phyloP scores from a whole-genome alignment of 2,329 filamentous ascomycete species.

The Penicillium sp. region DNA sequence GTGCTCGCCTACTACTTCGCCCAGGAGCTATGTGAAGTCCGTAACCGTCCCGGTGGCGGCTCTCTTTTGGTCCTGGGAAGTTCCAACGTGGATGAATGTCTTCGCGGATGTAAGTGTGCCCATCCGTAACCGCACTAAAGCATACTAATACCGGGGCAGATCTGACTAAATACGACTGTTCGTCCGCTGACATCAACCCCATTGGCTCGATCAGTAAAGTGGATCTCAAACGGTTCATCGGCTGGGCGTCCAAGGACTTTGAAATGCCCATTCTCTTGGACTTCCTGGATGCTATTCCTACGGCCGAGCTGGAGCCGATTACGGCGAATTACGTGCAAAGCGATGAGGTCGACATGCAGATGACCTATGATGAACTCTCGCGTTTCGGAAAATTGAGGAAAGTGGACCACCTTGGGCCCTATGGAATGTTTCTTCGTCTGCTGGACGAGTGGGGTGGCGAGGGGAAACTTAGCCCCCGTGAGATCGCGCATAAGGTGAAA shows the following conservation, averaged over 20 bases:
- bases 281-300: constrained; percentile 7
- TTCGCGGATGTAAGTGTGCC: constrained; percentile 8
- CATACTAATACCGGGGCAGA: not conserved
- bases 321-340: constrained; percentile 9
- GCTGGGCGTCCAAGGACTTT: constrained; percentile 7
- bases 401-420: constrained; percentile 9
- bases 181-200: constrained; percentile 9
- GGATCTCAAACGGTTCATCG: constrained; percentile 10
- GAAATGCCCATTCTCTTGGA: constrained; percentile 8
- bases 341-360: constrained; percentile 11
- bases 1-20: constrained; percentile 10
- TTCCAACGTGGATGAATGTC: constrained; percentile 10
- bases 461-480: constrained; percentile 7
- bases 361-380: constrained; percentile 10
- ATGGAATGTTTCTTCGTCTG: constrained; percentile 9
- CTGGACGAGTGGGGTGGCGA: constrained; percentile 11
- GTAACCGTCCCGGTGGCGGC: constrained; percentile 3
- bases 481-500: constrained; percentile 10
- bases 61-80: constrained; percentile 10
- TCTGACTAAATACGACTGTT: constrained; percentile 11
- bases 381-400: constrained; percentile 9
- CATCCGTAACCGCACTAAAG: not conserved
- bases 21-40: constrained; percentile 8
- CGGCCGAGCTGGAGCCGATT: constrained; percentile 10
- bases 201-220: constrained; percentile 11